Base-by-base conservation (phyloP, 2,329 filamentous ascomycete genomes). In the Rasamsonia emersonii region DNA sequence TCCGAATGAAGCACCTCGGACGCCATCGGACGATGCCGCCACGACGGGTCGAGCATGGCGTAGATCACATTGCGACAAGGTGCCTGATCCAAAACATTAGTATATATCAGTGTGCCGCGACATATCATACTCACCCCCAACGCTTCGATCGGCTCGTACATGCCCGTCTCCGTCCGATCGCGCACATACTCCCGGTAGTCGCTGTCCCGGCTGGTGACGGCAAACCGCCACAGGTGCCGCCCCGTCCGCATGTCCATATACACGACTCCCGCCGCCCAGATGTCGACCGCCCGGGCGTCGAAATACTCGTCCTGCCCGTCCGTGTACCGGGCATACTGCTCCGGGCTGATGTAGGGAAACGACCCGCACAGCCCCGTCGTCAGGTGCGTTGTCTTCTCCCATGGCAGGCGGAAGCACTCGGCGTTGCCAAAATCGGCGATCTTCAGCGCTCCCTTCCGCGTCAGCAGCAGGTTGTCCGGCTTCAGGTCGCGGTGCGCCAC, bases 181-280 rank as follows among this genome's bases (percentile, higher is more conserved):
- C 86, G 79, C 3, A 93, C 73, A 50, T 93, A 93, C 26, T 82
- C 77, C 38, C 79, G 80, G 53, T 88, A 93, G 47, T 91, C 91
- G 51, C 91, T 84, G 49, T 93, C 86, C 37, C 93, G 83, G 33
- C 86, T 83, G 59, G 81, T 85, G 60, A 86, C 85, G 3, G 86
- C 86, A 14, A 89, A 75, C 29, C 83, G 79, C 86, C 86, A 93
- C n/a, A 93, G 68, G 56, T 93, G 85, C 30, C 84, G 73, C 6
- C 86, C 86, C 4, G 84, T 93, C 38, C 86, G 73, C 86, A 93
- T 93, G 14, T 86, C 86, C 85, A 93, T 91, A 62, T 93, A 93
- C 35, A 93, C 93, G 33, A 93, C 84, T 53, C 86, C 86, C 40
- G 84, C 91, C 24, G 86, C 85, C 86, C 86, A 93, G n/a, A 93